A percentile compares a stretch with the other conserved stretches of the same genome.
These are phyloP conservation scores for Citrus trifoliata DNA, from an alignment of 345 rosid genomes.

Conservation along the genomic window DNA sequence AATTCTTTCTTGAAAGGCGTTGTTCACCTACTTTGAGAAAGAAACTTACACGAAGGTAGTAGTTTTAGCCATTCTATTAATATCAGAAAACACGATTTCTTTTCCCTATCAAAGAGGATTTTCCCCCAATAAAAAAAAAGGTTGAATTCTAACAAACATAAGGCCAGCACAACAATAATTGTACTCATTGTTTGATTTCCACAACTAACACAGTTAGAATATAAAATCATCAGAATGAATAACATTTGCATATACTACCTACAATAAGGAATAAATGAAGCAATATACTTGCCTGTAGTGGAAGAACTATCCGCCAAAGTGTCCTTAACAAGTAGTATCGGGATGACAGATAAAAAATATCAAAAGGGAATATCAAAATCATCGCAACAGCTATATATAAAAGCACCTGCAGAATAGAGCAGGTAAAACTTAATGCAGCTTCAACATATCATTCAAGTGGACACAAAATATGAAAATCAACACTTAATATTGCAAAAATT, in stretches of 20 bases:
- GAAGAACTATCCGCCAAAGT: conserved; percentile 82
- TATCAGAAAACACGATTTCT: background rate
- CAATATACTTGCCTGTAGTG: conserved; percentile 58
- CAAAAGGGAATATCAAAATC: conserved; percentile 73
- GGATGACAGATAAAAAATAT: conserved; percentile 78
- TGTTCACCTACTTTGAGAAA: background rate
- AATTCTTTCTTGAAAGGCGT: too few species aligned
- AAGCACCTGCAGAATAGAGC: conserved; percentile 58
- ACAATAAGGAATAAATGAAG: conserved; percentile 8
- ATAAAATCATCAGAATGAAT: background rate
- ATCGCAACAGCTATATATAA: conserved; percentile 65
- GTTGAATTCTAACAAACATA: background rate
- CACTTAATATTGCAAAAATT: background rate
- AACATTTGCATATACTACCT: background rate
- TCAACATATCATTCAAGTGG: background rate
- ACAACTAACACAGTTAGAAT: background rate
- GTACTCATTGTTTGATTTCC: background rate
- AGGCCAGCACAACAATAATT: too few species aligned
- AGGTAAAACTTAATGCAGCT: conserved; percentile 10
- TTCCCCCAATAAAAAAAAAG: background rate
- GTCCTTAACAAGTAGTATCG: conserved; percentile 87
- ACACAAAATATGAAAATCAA: background rate
- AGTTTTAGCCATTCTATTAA: background rate
- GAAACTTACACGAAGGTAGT: background rate
- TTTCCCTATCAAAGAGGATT: background rate